Conservation (phyloP, 306 rosid species). For the Datisca glomerata region DNA sequence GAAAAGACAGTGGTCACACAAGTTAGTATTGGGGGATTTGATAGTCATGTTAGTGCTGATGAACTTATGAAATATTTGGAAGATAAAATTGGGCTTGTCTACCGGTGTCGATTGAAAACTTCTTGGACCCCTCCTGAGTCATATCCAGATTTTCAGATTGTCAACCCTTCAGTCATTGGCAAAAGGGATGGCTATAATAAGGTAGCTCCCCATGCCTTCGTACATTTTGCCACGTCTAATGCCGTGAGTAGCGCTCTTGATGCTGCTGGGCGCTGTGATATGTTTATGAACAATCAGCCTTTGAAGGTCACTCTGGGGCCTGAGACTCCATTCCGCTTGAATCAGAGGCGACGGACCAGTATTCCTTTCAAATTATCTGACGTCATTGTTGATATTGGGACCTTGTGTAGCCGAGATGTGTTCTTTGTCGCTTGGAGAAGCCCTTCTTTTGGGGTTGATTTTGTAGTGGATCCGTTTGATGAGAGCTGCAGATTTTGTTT, state of each 20-base stretch:
- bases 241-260: slow-evolving; percentile 31
- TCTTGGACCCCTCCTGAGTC: slow-evolving; percentile 79
- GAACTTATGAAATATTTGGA: slow-evolving; percentile 40
- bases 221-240: slow-evolving; percentile 45
- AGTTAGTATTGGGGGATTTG: slow-evolving; percentile 76
- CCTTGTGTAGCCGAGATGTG: slow-evolving; percentile 31
- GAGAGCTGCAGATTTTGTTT: slow-evolving; percentile 61
- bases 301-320: slow-evolving; percentile 58
- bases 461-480: slow-evolving; percentile 75
- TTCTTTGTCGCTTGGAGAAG: slow-evolving; percentile 63
- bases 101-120: slow-evolving; percentile 66
- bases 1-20: slow-evolving; percentile 45
- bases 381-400: slow-evolving; percentile 63
- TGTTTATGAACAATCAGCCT: slow-evolving; percentile 22
- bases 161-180: slow-evolving; percentile 8
- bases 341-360: slow-evolving; percentile 48
- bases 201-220: slow-evolving; percentile 81
- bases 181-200: slow-evolving; percentile 24
- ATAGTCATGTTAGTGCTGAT: slow-evolving; percentile 31
- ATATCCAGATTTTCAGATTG: slow-evolving; percentile 37
- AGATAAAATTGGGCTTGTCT: slow-evolving; percentile 45
- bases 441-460: slow-evolving; percentile 45
- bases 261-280: slow-evolving; percentile 36
- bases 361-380: slow-evolving; percentile 49
- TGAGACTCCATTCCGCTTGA: slow-evolving; percentile 37